Base-by-base conservation (phyloP, 1,284 basidiomycete genomes). In the Stereum hirsutum region DNA sequence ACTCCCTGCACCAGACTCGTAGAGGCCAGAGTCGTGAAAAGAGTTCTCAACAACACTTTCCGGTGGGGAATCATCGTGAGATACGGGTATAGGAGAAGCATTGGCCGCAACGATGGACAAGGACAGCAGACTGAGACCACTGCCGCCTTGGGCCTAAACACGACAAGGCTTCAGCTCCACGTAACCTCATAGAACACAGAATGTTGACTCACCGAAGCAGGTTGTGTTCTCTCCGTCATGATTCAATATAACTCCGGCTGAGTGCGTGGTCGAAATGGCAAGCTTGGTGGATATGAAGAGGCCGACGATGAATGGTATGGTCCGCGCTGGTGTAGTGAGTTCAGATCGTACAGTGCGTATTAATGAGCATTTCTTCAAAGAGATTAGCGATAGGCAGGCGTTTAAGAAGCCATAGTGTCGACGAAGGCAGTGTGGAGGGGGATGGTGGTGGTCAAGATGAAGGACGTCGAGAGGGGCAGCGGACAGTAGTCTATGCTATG, bases 51-150 rank as follows among this genome's bases (percentile, higher is more conserved):
- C 46, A 41, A 59, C 58, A 42, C 59, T 34, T 33, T 35, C 8
- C 14, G 12, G n/a, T 7, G 51, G 47, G 35, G 46, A 44, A 26
- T 35, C 6, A 20, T 42, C 40, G 15, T 41, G 28, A 25, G 53
- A 44, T 5, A 71, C 53, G 23, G 66, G 58, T 46, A 78, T 70
- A 40, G 75, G 75, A 1, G 56, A 53, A 39, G 69, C 74, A 45
- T 53, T 68, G 32, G 70, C 66, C 11, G 78, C 78, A 4, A 70
- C 78, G 41, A 79, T 64, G 47, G 81, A 83, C 45, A 85, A 63
- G 6, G 82, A 83, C 32, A 85, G 70, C 27, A 86, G 63, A 53
- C 77, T 81, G 34, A 62, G 55, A n/a, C 43, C 45, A 23, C 48
- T 44, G 39, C 48, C 44, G 6, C 46, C 46, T 42, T 41, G 45